A percentile compares a stretch with the other conserved stretches of the same genome.
Evolutionary conservation across 225 moss, liverwort and hornwort species (phyloP).

Genomic region (Bryoerythrophyllum caledonicum): DNA sequence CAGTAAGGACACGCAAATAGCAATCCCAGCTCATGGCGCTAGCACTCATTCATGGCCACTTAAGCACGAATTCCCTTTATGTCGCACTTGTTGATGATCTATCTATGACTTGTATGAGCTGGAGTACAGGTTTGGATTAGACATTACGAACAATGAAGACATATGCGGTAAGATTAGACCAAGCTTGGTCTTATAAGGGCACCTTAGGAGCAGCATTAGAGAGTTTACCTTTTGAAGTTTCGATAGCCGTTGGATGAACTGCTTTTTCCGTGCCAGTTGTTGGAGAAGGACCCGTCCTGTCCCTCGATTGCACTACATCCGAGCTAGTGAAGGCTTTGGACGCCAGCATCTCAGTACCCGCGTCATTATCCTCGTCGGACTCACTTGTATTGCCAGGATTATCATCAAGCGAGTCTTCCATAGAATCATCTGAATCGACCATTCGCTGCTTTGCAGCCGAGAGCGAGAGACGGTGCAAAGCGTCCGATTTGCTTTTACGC

Average conservation of each 20-base stretch:
- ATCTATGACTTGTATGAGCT: constrained; percentile 18
- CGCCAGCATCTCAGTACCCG: constrained; percentile 23
- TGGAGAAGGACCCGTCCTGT: constrained; percentile 28
- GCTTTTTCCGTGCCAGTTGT: constrained; percentile 18
- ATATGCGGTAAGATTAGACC: neutral
- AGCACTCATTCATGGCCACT: neutral
- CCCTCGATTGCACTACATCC: constrained; percentile 13
- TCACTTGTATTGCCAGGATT: constrained; percentile 29
- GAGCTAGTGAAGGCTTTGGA: constrained; percentile 17
- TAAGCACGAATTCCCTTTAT: neutral
- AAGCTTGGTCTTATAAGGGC: neutral
- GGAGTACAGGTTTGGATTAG: constrained; percentile 11
- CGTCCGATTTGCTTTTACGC: constrained; percentile 62
- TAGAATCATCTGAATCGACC: constrained; percentile 36
- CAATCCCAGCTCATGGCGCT: neutral
- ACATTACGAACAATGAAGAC: neutral
- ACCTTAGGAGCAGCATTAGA: constrained; percentile 1
- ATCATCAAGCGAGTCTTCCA: constrained; percentile 24
- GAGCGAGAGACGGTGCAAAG: constrained; percentile 43
- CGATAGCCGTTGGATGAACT: constrained; percentile 12
- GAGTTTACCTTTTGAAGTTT: constrained; percentile 31
- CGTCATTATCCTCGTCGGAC: constrained; percentile 30
- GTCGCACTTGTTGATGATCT: constrained; percentile 10
- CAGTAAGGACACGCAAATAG: constrained; percentile 16
- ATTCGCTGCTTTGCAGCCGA: constrained; percentile 54